Evolutionary conservation across 192 early-diverging fungal species (phyloP).

Genomic region (Backusella tuberculispora): DNA sequence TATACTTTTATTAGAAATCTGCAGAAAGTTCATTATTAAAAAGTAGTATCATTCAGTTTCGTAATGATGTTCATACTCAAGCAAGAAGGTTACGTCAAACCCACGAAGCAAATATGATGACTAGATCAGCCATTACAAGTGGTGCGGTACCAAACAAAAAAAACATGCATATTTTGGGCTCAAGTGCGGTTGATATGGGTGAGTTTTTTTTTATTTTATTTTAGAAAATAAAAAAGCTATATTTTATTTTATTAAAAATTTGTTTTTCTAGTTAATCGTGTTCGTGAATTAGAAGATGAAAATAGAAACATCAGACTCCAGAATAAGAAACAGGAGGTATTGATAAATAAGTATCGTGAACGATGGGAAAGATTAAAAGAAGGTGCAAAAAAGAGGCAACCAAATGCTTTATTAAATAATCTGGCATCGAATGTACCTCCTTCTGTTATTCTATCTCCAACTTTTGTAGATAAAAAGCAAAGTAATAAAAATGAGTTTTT

Average conservation of each 20-base stretch:
- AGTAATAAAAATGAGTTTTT: neutral
- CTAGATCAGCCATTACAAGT: neutral
- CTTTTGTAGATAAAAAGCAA: neutral
- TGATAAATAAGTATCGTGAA: constrained; percentile 71
- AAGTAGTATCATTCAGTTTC: constrained; percentile 68
- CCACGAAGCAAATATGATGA: constrained; percentile 38
- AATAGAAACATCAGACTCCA: constrained; percentile 48
- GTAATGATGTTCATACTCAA: constrained; percentile 64
- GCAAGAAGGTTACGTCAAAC: constrained; percentile 52
- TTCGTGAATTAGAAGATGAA: constrained; percentile 66
- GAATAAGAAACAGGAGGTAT: constrained; percentile 51
- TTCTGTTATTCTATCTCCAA: neutral
- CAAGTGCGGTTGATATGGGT: neutral
- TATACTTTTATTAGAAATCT: constrained; percentile 45
- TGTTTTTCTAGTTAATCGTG: constrained; percentile 31
- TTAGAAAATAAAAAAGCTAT: neutral
- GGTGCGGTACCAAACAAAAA: neutral
- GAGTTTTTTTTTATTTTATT: neutral
- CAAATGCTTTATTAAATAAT: constrained; percentile 5
- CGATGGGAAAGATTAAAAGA: constrained; percentile 84
- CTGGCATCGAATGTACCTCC: neutral
- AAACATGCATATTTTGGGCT: neutral
- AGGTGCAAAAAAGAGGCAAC: constrained; percentile 60
- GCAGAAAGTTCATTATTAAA: constrained; percentile 66
- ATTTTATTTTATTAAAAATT: neutral